Evolutionary conservation across 2,329 filamentous ascomycete species (phyloP), one percentile per base, ranked within the genome.

Genomic region (Botrytis hyacinthi): DNA sequence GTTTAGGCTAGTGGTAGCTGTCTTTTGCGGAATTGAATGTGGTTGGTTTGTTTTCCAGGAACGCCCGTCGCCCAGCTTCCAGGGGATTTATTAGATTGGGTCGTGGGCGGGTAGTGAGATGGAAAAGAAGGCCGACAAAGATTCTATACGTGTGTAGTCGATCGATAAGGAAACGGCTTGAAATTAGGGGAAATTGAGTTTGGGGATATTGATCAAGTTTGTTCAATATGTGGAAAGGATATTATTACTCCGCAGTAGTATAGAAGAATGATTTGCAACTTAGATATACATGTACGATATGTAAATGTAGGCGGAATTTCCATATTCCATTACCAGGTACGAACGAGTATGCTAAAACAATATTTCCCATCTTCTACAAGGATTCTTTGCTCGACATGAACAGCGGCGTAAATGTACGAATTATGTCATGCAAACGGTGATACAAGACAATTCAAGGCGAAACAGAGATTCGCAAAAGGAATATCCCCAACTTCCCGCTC

Each of bases 41-140:
- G 65, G 48, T 57, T 68, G 65, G 65, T 42, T 67, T 6, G 63
- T 51, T 51, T 67, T 51, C 32, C 61, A 65, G 61, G 61, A 22
- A 32, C 61, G n/a, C 61, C 61, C 22, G n/a, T 37, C 35, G 22
- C 26, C 22, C 61, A 54, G 51, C 40, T 32, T 65, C n/a, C 40
- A 63, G 61, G n/a, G 61, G n/a, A 44, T 62, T 20, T 35, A 35
- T 61, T 22, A 37, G 59, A 37, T 40, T 37, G 59, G 59, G 59
- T 26, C 32, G 40, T 44, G 61, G 61, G 37, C 61, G 61, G 61
- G 61, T 63, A 29, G 29, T 26, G 61, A 63, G 20, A 12, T 44
- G n/a, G 40, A 42, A 61, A 7, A 20, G 35, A 18, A 62, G 22
- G 60, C 22, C 37, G 37, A 29, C 37, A 42, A 62, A n/a, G n/a